Conservation (phyloP, 1,284 basidiomycete genomes). For the Ceratobasidium sp. region DNA sequence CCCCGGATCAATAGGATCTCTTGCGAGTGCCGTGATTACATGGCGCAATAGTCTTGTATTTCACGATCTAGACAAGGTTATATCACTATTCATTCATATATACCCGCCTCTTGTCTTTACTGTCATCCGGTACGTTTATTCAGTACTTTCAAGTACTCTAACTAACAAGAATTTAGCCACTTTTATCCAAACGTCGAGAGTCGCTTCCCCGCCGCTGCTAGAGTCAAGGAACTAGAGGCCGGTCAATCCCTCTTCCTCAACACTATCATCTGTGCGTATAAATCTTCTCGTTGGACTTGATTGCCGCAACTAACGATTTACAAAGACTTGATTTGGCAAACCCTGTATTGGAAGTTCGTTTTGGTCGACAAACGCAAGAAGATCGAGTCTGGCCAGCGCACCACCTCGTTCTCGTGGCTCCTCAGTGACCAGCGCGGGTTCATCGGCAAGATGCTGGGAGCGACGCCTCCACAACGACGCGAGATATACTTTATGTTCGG, state of each 20-base stretch:
- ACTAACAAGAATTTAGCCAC: conserved; percentile 67
- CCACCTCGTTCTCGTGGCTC: conserved; percentile 87
- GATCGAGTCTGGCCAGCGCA: conserved; percentile 87
- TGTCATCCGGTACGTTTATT: conserved; percentile 78
- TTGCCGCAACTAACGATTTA: conserved; percentile 46
- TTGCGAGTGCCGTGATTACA: conserved; percentile 94
- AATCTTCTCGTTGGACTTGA: neutral
- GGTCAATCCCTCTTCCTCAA: conserved; percentile 75
- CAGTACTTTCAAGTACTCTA: neutral
- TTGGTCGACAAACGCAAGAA: conserved; percentile 86
- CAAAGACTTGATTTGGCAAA: conserved; percentile 88
- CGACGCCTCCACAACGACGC: conserved; percentile 71
- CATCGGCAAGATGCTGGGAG: conserved; percentile 78
- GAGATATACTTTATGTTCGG: conserved; percentile 85
- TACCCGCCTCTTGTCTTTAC: conserved; percentile 89
- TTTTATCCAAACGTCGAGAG: conserved; percentile 81
- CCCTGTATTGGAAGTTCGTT: conserved; percentile 93
- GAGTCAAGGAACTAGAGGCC: conserved; percentile 74
- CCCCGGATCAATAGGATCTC: conserved; percentile 64
- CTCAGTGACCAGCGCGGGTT: conserved; percentile 87
- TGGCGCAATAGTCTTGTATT: conserved; percentile 98
- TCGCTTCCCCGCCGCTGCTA: conserved; percentile 84
- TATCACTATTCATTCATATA: conserved; percentile 90
- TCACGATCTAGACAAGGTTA: conserved; percentile 94
- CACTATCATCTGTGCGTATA: conserved; percentile 75